Evolutionary conservation across 2,329 filamentous ascomycete species (phyloP).

Genomic region (Sporothrix brasiliensis): DNA sequence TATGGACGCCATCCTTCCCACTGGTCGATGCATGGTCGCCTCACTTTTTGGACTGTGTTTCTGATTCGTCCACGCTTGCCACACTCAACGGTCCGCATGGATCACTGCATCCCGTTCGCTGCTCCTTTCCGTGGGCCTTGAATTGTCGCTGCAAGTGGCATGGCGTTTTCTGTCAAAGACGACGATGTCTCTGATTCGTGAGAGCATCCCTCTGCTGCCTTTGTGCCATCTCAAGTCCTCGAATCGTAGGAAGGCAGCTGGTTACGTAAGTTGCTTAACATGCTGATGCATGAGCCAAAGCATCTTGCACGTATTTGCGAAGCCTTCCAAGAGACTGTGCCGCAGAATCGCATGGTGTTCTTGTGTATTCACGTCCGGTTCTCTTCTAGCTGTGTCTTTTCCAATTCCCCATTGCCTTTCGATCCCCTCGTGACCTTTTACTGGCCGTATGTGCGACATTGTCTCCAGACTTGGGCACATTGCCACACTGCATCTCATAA

Average conservation of each 20-base stretch:
- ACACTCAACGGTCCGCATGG: not conserved
- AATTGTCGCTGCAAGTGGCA: not conserved
- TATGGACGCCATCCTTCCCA: too few relatives aligned
- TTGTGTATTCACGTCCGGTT: not conserved
- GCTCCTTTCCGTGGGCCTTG: not conserved
- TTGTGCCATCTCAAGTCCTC: too few relatives aligned
- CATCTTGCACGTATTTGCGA: not conserved
- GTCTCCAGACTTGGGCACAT: too few relatives aligned
- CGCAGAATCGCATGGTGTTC: not conserved
- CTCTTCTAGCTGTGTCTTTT: not conserved
- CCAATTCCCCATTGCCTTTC: not conserved
- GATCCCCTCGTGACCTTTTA: not conserved
- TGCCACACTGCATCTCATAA: not conserved
- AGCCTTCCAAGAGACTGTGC: not conserved
- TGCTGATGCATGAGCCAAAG: not conserved
- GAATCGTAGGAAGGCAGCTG: too few relatives aligned
- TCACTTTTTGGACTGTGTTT: not conserved
- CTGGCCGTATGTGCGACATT: not conserved
- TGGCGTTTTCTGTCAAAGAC: not conserved
- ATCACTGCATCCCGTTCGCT: not conserved
- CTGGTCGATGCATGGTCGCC: not conserved
- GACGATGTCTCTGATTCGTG: not conserved
- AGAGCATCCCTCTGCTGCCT: not conserved
- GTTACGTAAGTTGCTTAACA: not conserved
- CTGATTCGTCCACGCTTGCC: not conserved